phyloP scores from a whole-genome alignment of 352 stramenopile genomes.

The Globisporangium heterothallicum region DNA sequence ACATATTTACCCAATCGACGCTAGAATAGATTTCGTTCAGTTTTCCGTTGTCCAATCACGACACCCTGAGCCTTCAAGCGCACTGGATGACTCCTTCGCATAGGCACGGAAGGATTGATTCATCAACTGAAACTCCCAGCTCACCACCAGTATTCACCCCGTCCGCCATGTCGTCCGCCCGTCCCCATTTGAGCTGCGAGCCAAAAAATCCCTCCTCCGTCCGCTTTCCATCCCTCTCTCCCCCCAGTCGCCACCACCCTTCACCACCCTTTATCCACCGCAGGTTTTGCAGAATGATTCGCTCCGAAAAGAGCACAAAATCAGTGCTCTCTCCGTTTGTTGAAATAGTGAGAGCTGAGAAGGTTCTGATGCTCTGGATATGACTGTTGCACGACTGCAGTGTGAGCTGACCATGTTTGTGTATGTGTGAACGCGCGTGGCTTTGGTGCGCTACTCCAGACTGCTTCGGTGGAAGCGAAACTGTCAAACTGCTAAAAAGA shows the following conservation, averaged over 20 bases:
- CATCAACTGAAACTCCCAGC: constrained; percentile 8
- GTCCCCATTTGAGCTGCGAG: constrained; percentile 19
- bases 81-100: constrained; percentile 21
- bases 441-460: too few species aligned
- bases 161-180: constrained; percentile 15
- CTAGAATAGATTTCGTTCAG: constrained; percentile 23
- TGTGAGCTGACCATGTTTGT: too few species aligned
- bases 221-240: not conserved
- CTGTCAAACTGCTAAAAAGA: constrained; percentile 6
- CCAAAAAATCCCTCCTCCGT: constrained; percentile 9
- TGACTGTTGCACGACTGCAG: too few species aligned
- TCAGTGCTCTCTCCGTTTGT: too few species aligned
- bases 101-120: constrained; percentile 11
- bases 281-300: not conserved
- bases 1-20: constrained; percentile 15
- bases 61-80: constrained; percentile 8
- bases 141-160: constrained; percentile 33
- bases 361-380: too few species aligned
- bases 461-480: too few species aligned
- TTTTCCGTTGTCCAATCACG: constrained; percentile 13
- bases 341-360: too few species aligned
- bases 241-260: too few species aligned
- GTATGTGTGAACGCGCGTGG: too few species aligned
- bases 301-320: too few species aligned
- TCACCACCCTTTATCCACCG: constrained; percentile 6